Conservation (phyloP, 352 stramenopile genomes). For the Phytophthora pistaciae region DNA sequence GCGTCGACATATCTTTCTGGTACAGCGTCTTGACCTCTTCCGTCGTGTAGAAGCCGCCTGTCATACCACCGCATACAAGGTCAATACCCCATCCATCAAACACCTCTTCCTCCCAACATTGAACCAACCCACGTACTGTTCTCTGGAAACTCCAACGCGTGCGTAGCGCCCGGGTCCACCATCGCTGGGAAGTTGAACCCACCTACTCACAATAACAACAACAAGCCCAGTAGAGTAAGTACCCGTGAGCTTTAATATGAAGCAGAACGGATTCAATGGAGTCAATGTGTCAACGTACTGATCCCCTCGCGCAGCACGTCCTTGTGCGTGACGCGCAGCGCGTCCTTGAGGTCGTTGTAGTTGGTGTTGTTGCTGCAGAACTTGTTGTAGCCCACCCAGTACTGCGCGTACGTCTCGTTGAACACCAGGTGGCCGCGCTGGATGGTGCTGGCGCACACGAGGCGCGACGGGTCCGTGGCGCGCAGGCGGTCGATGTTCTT, state of each 20-base stretch:
- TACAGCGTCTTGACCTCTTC: conserved; percentile 75
- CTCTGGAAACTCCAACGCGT: conserved; percentile 65
- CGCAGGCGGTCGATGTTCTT: conserved; percentile 84
- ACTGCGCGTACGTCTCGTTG: conserved; percentile 90
- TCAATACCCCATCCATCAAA: not conserved
- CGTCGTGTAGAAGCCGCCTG: conserved; percentile 67
- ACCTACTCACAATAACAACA: conserved; percentile 29
- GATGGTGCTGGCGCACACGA: conserved; percentile 85
- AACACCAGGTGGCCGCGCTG: conserved; percentile 87
- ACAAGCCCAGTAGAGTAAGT: not conserved
- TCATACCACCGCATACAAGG: conserved; percentile 5
- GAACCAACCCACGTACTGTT: conserved; percentile 48
- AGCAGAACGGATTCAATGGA: not conserved
- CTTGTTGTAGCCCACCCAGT: conserved; percentile 92
- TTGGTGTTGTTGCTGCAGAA: conserved; percentile 81
- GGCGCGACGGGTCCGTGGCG: conserved; percentile 79
- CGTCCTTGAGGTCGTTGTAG: conserved; percentile 76
- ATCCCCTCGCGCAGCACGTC: conserved; percentile 78
- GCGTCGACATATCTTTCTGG: conserved; percentile 71
- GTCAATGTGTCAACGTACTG: conserved; percentile 50
- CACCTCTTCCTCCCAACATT: not conserved
- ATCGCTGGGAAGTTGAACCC: conserved; percentile 70
- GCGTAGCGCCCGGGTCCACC: conserved; percentile 69
- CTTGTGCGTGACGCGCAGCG: conserved; percentile 75
- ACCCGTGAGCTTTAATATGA: not conserved